These are phyloP conservation scores for Podospora pseudoanserina DNA, from an alignment of 495 filamentous ascomycete genomes.

Conservation along the genomic window DNA sequence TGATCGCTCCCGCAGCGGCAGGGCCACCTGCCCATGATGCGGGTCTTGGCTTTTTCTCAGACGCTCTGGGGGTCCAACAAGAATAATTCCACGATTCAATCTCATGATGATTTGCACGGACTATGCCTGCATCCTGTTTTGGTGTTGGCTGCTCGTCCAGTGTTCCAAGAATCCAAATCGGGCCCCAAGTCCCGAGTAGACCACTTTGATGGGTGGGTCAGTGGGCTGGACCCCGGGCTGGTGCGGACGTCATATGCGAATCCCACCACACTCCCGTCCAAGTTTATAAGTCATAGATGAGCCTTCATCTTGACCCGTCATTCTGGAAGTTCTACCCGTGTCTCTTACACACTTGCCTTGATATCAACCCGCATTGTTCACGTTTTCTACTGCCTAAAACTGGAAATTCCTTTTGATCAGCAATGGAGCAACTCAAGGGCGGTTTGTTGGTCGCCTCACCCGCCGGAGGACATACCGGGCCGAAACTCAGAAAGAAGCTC, in stretches of 20 bases:
- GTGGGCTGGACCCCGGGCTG: slow-evolving; percentile 6
- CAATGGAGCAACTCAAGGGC: slow-evolving; percentile 37
- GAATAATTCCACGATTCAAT: slow-evolving; percentile 8
- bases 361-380: slow-evolving; percentile 25
- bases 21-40: neutral
- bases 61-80: neutral
- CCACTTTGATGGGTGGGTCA: neutral
- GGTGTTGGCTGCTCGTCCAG: slow-evolving; percentile 24
- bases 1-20: neutral
- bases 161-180: slow-evolving; percentile 2
- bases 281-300: slow-evolving; percentile 26
- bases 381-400: slow-evolving; percentile 22
- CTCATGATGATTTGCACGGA: neutral
- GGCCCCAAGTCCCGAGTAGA: slow-evolving; percentile 12
- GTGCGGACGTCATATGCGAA: slow-evolving; percentile 37
- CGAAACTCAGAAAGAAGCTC: slow-evolving; percentile 41
- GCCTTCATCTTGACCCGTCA: slow-evolving; percentile 20
- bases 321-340: neutral
- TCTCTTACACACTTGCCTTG: neutral
- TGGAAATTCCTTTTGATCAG: slow-evolving; percentile 23
- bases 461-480: slow-evolving; percentile 25
- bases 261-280: slow-evolving; percentile 12
- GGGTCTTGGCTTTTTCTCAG: neutral
- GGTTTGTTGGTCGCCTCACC: slow-evolving; percentile 26
- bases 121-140: slow-evolving; percentile 28